Conservation (phyloP, 2,329 filamentous ascomycete genomes). For the Claviceps paspali region DNA sequence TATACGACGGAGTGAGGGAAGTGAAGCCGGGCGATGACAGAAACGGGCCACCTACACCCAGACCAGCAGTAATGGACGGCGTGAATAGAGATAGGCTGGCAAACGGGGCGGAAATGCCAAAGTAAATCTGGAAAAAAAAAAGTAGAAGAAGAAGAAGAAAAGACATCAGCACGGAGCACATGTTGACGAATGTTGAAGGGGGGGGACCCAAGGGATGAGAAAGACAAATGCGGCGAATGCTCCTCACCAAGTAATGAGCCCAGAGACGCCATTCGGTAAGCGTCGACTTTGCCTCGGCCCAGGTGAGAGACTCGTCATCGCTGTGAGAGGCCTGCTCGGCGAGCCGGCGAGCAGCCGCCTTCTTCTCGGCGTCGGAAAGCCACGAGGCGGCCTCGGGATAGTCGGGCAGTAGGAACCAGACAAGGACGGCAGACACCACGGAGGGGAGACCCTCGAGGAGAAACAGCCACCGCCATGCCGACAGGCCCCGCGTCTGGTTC, state of each 20-base stretch:
- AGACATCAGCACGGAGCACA: not conserved
- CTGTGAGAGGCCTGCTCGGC: conserved; percentile 35
- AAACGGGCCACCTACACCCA: conserved; percentile 15
- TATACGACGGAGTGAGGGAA: no score
- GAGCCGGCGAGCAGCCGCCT: conserved; percentile 32
- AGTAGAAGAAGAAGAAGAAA: not conserved
- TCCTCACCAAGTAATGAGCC: conserved; percentile 37
- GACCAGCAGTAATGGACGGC: conserved; percentile 42
- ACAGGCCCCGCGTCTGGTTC: conserved; percentile 44
- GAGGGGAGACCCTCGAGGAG: conserved; percentile 51
- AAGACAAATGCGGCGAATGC: no score
- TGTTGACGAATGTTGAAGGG: no score
- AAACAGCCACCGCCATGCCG: conserved; percentile 55
- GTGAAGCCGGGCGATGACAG: no score
- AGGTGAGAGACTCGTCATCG: conserved; percentile 45
- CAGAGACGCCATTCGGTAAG: conserved; percentile 53
- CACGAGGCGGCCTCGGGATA: conserved; percentile 50
- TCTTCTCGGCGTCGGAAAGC: conserved; percentile 43
- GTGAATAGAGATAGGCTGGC: conserved; percentile 46
- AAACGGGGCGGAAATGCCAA: conserved; percentile 38
- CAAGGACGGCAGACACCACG: conserved; percentile 43
- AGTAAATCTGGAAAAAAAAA: conserved; percentile 25
- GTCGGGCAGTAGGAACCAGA: conserved; percentile 55
- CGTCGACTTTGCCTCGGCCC: conserved; percentile 54
- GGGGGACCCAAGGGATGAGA: no score